These are phyloP conservation scores for Collariella sp. DNA, from an alignment of 495 filamentous ascomycete genomes.

Conservation along the genomic window DNA sequence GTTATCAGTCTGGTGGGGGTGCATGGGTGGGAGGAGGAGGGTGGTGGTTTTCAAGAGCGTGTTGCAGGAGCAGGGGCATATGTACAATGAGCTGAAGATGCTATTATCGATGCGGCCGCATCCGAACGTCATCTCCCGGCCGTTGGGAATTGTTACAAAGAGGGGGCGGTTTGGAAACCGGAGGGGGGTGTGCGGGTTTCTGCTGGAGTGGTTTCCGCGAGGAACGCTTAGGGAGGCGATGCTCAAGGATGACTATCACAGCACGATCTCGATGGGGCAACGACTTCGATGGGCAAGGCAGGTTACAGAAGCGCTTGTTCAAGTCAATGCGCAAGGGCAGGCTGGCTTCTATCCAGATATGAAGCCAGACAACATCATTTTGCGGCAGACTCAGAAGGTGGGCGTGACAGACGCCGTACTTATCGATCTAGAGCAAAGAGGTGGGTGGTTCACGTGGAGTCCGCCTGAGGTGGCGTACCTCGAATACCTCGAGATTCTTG, in stretches of 20 bases:
- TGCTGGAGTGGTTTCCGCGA: constrained; percentile 23
- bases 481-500: constrained; percentile 24
- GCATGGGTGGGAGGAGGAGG: not conserved
- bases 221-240: constrained; percentile 25
- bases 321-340: constrained; percentile 20
- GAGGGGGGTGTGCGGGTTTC: constrained; percentile 28
- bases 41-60: constrained; percentile 33
- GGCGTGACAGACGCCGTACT: constrained; percentile 18
- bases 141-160: constrained; percentile 26
- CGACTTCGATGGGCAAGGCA: constrained; percentile 25
- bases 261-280: constrained; percentile 4
- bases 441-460: constrained; percentile 26
- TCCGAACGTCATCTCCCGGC: constrained; percentile 22
- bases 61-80: constrained; percentile 22
- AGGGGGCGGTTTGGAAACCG: constrained; percentile 27
- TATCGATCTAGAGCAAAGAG: constrained; percentile 30
- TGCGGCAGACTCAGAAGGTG: not conserved
- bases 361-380: constrained; percentile 31
- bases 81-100: constrained; percentile 36
- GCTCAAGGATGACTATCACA: not conserved
- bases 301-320: constrained; percentile 24
- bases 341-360: constrained; percentile 31
- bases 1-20: constrained; percentile 34
- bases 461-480: constrained; percentile 29
- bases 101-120: constrained; percentile 23